phyloP scores from a whole-genome alignment of 2,329 filamentous ascomycete species.

The Colletotrichum sp. region DNA sequence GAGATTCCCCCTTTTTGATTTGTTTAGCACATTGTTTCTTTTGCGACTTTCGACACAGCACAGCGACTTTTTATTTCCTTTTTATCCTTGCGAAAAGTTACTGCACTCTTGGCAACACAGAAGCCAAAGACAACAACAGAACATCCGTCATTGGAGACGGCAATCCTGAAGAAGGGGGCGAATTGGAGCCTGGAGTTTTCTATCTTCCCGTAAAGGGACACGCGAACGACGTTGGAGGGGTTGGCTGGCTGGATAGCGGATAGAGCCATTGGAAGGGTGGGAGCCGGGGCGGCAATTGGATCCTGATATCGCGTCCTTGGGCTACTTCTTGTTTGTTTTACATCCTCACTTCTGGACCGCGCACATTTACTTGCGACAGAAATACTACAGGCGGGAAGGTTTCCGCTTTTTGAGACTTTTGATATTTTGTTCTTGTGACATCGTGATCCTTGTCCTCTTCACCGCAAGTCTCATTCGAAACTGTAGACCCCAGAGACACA shows the following conservation, averaged over 20 bases:
- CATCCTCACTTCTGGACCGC: background rate
- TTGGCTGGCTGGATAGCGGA: background rate
- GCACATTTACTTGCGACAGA: background rate
- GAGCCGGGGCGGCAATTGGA: background rate
- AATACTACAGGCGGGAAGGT: background rate
- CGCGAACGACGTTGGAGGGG: background rate
- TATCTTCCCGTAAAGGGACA: background rate
- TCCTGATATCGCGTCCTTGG: background rate
- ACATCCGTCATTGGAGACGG: background rate
- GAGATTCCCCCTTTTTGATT: background rate
- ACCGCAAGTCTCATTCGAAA: background rate
- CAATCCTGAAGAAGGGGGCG: background rate
- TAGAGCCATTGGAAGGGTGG: background rate
- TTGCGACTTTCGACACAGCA: background rate
- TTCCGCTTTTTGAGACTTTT: background rate
- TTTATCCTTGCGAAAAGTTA: background rate
- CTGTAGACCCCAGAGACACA: background rate
- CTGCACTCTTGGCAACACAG: background rate
- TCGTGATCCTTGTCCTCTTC: background rate
- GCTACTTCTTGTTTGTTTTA: background rate
- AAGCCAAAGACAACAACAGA: background rate
- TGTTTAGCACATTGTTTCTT: background rate
- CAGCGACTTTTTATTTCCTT: background rate
- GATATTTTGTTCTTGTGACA: background rate
- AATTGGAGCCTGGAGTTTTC: conserved; percentile 15